Base-by-base conservation (phyloP, 768 basidiomycete genomes). In the Collybia nuda region DNA sequence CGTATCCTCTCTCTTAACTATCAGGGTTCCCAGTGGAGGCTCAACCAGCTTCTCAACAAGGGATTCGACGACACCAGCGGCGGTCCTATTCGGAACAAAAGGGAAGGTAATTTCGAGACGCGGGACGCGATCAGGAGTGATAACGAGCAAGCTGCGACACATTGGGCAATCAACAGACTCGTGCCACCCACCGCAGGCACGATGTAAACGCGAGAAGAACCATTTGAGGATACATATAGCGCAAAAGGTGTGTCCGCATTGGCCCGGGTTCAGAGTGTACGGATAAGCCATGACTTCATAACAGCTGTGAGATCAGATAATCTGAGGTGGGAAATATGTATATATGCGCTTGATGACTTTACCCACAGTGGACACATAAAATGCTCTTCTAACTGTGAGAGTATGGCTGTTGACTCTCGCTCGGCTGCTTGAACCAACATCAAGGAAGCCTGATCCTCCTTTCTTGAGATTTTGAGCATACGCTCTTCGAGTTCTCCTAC, bases 221-320 rank as follows among this genome's bases (percentile, higher is more conserved):
- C 84, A 85, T 59, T 80, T 80, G 24, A 87, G 64, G 53, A 85
- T 82, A 65, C 84, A 86, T 42, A 81, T 67, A 24, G 81, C 79
- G 60, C 84, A 87, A 59, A 84, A 88, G 3, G 84, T 78, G 59
- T 88, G 86, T 8, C 86, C 86, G 53, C 86, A 88, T 36, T 70
- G 67, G 12, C 69, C 71, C 15, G 82, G 78, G 50, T 72, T 77
- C 37, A 86, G 66, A 26, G 69, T 67, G 59, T 82, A 82, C 6
- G 86, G 86, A 54, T 75, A 74, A 2, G 84, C 80, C 74, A 87
- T 73, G 47, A 82, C 72, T 53, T 86, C 85, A 59, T 79, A 82
- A 62, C 86, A 85, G 52, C 86, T 88, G 36, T 38, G 40, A 9
- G 9, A 37, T 26, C 32, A 15, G 42, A 56, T 39, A 44, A 47